These are phyloP conservation scores for Elongisporangium prolatum DNA, from an alignment of 352 stramenopile genomes.

Conservation along the genomic window DNA sequence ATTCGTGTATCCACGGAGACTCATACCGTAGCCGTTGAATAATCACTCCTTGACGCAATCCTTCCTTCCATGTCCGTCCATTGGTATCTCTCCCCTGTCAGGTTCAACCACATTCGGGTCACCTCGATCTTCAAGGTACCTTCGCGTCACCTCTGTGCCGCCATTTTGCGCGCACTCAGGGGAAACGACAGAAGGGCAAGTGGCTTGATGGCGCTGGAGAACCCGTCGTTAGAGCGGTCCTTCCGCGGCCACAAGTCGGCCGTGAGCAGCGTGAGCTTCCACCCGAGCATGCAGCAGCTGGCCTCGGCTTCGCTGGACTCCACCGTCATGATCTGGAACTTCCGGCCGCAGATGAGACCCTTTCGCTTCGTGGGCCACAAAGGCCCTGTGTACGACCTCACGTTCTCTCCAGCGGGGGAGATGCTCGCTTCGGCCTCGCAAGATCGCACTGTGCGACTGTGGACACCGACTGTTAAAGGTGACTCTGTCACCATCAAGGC, in stretches of 20 bases:
- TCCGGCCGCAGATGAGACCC: slow-evolving; percentile 71
- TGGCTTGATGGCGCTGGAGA: slow-evolving; percentile 27
- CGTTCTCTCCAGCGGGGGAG: slow-evolving; percentile 77
- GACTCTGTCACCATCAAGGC: slow-evolving; percentile 69
- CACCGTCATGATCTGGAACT: slow-evolving; percentile 92
- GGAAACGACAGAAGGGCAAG: background rate
- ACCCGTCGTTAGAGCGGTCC: slow-evolving; percentile 84
- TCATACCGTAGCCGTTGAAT: background rate
- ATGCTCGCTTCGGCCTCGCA: slow-evolving; percentile 85
- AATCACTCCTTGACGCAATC: background rate
- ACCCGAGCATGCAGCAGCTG: slow-evolving; percentile 84
- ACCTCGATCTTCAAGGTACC: background rate
- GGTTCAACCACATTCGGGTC: slow-evolving; percentile 2
- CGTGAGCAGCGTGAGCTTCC: slow-evolving; percentile 79
- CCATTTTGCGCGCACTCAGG: slow-evolving; percentile 1
- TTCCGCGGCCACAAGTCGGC: slow-evolving; percentile 82
- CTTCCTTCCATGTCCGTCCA: background rate
- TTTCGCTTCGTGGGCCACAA: slow-evolving; percentile 81
- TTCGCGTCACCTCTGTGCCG: slow-evolving; percentile 5
- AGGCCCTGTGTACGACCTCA: slow-evolving; percentile 69
- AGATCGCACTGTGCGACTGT: slow-evolving; percentile 89
- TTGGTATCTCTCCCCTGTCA: background rate
- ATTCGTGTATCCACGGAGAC: background rate
- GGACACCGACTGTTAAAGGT: slow-evolving; percentile 79
- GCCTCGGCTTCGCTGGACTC: slow-evolving; percentile 73